Conservation (phyloP, 2,329 filamentous ascomycete genomes). For the Aspergillus nomiae region DNA sequence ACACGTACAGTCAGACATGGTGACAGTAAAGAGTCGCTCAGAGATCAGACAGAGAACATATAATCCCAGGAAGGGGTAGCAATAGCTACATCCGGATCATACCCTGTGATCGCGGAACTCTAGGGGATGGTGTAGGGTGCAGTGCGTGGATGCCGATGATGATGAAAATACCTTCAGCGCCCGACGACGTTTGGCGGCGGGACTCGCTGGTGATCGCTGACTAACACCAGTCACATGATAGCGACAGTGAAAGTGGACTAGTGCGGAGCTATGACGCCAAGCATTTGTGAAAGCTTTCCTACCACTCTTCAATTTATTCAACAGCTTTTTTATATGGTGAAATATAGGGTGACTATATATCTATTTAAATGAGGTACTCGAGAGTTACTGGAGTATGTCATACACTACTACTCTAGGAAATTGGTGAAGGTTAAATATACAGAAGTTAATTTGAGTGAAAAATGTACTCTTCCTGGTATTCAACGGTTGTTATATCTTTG, state of each 20-base stretch:
- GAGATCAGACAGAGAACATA: slow-evolving; percentile 27
- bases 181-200: slow-evolving; percentile 18
- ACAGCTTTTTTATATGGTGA: neutral
- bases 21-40: slow-evolving; percentile 26
- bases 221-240: neutral
- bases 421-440: neutral
- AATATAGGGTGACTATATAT: neutral
- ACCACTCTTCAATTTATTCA: neutral
- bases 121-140: slow-evolving; percentile 22
- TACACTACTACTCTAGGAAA: neutral
- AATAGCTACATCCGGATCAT: slow-evolving; percentile 39
- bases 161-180: slow-evolving; percentile 15
- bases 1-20: slow-evolving; percentile 49
- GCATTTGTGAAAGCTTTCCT: neutral
- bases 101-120: slow-evolving; percentile 33
- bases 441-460: too few species aligned
- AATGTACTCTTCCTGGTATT: too few species aligned
- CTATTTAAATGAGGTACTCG: neutral
- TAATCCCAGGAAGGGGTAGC: slow-evolving; percentile 30
- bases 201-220: neutral
- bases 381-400: neutral
- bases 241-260: neutral
- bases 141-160: slow-evolving; percentile 23
- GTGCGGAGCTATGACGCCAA: neutral
- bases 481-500: neutral